Conservation (phyloP, 768 basidiomycete species). For the Suillus discolor region DNA sequence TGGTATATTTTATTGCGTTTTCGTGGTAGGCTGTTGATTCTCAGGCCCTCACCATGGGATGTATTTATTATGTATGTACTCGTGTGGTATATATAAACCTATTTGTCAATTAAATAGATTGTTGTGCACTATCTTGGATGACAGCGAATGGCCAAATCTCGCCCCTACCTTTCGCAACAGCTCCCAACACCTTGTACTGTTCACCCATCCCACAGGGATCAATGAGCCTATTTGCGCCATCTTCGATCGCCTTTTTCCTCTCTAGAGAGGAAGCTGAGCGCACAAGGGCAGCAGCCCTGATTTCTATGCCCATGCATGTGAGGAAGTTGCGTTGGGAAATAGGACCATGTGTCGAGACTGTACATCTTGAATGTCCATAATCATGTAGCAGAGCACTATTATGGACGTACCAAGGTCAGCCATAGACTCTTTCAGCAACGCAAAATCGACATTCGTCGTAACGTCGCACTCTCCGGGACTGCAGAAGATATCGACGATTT, state of each 20-base stretch:
- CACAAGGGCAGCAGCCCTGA: slow-evolving; percentile 68
- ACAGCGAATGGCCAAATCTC: slow-evolving; percentile 36
- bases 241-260: slow-evolving; percentile 49
- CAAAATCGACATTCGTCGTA: slow-evolving; percentile 97
- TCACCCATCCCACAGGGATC: slow-evolving; percentile 84
- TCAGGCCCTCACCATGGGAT: not conserved
- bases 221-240: slow-evolving; percentile 70
- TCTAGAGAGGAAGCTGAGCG: slow-evolving; percentile 50
- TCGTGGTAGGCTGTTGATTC: not conserved
- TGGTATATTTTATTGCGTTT: not conserved
- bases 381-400: not conserved
- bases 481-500: slow-evolving; percentile 82
- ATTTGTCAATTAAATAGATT: not conserved
- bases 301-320: slow-evolving; percentile 68
- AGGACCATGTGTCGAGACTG: not conserved
- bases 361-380: slow-evolving; percentile 10
- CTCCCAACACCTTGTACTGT: slow-evolving; percentile 82
- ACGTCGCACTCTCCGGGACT: slow-evolving; percentile 88
- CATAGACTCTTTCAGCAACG: slow-evolving; percentile 80
- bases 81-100: not conserved
- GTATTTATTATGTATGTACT: not conserved
- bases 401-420: slow-evolving; percentile 55
- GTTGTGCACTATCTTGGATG: not conserved
- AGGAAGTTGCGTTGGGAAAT: slow-evolving; percentile 52
- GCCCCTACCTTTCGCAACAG: slow-evolving; percentile 31